Base-by-base conservation (phyloP, 768 basidiomycete genomes). In the Fibroporia radiculosa region DNA sequence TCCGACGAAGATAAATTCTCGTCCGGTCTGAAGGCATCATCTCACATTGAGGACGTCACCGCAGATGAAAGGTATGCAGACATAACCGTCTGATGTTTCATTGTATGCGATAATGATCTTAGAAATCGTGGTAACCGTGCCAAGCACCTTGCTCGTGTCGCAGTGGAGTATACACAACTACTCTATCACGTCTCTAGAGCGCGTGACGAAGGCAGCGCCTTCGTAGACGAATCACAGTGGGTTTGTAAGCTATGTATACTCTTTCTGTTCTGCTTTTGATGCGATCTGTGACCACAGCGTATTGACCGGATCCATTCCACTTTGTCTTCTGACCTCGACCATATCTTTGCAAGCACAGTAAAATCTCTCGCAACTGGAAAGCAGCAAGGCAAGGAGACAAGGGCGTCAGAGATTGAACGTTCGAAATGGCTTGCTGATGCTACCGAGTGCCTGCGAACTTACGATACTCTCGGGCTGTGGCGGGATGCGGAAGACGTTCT, bases 181-280 rank as follows among this genome's bases (percentile, higher is more conserved):
- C 71, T 92, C 20, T 99, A 99, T 61, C 87, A 96, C 52, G 75
- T 78, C 20, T 75, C 79, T 16, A 95, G 96, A 62, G 91, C 93
- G 10, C 71, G 76, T 5, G 65, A 66, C 8, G 86, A 93, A 55
- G 75, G 77, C 1, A 92, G 91, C 50, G 76, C 70, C 1, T 93
- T 90, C 51, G 80, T 95, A 3, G 75, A 82, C 44, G 84, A 87
- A 52, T 74, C 93, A 4, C 82, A 90, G 72, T 87, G 85, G 77
- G 95, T 97, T 48, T 55, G 74, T 59, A 51, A 47, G 33, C 52
- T 48, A 12, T 52, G 36, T 29, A 31, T 60, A 62, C 70, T 73
- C 48, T 60, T 51, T 53, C 50, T 54, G 26, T 27, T 55, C 45
- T 16, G 10, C 34, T 18, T 8, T 35, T n/a, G 29, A 31, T n/a